Conservation (phyloP, 441 rosid species). For the Monsonia emarginata region DNA sequence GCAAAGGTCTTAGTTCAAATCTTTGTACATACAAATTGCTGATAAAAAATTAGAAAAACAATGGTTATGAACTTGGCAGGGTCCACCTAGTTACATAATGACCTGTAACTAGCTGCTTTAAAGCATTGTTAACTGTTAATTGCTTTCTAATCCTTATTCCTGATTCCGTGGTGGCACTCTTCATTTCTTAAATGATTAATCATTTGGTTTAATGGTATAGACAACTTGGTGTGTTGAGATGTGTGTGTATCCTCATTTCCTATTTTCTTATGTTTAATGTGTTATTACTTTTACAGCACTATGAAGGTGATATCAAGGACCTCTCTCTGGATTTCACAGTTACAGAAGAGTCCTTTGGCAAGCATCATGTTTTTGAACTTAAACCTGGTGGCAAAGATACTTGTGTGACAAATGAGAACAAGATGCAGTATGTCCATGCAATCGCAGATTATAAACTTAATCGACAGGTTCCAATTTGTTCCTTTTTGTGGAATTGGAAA, state of each 20-base stretch:
- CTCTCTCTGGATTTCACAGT: slow-evolving; percentile 86
- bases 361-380: slow-evolving; percentile 61
- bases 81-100: not conserved
- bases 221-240: not conserved
- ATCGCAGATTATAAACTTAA: slow-evolving; percentile 96
- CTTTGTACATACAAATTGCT: too few relatives aligned
- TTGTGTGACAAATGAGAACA: slow-evolving; percentile 76
- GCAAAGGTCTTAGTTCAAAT: too few relatives aligned
- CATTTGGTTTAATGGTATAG: not conserved
- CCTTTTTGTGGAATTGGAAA: slow-evolving; percentile 13
- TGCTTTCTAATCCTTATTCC: not conserved
- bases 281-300: slow-evolving; percentile 46
- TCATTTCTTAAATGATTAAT: not conserved
- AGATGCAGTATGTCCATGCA: slow-evolving; percentile 97
- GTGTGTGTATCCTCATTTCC: not conserved
- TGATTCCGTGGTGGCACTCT: not conserved
- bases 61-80: not conserved
- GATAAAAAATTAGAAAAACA: too few relatives aligned
- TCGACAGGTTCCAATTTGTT: slow-evolving; percentile 53
- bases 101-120: not conserved
- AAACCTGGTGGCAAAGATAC: slow-evolving; percentile 83
- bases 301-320: slow-evolving; percentile 79
- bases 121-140: not conserved
- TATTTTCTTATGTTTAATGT: slow-evolving; percentile 10
- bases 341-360: slow-evolving; percentile 84